phyloP scores from a whole-genome alignment of 768 basidiomycete species.

The Mycena filopes region DNA sequence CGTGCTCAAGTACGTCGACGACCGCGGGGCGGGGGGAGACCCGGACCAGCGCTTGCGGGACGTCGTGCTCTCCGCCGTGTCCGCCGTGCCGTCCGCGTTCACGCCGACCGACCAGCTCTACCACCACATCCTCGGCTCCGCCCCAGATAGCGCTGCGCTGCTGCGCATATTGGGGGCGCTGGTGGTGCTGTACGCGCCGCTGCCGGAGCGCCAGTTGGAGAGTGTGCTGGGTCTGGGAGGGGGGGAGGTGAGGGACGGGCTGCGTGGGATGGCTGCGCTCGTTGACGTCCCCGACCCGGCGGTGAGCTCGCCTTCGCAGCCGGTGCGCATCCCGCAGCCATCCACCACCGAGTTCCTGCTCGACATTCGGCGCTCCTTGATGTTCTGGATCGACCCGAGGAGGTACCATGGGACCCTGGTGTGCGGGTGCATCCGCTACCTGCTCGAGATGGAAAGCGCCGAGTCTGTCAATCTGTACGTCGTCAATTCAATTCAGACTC shows the following conservation, averaged over 20 bases:
- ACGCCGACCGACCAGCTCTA: constrained; percentile 29
- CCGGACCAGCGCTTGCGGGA: constrained; percentile 27
- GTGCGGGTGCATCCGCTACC: constrained; percentile 27
- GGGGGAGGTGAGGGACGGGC: constrained; percentile 3
- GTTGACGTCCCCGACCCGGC: constrained; percentile 23
- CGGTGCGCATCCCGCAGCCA: constrained; percentile 20
- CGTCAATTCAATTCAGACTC: background rate
- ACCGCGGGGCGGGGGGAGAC: background rate
- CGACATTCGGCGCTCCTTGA: constrained; percentile 18
- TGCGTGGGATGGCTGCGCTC: constrained; percentile 18
- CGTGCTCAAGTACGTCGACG: constrained; percentile 28
- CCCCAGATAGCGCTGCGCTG: constrained; percentile 12
- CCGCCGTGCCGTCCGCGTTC: background rate
- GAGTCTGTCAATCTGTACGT: constrained; percentile 26
- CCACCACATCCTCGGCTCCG: constrained; percentile 26
- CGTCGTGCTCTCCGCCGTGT: constrained; percentile 25
- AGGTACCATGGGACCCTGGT: constrained; percentile 23
- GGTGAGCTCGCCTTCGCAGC: background rate
- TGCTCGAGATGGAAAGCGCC: constrained; percentile 18
- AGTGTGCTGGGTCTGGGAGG: constrained; percentile 7
- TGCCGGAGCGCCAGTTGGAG: constrained; percentile 17
- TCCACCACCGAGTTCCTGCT: constrained; percentile 27
- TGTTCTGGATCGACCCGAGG: constrained; percentile 23
- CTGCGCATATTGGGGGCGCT: constrained; percentile 21
- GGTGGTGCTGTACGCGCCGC: constrained; percentile 15